phyloP scores from a whole-genome alignment of 2,329 filamentous ascomycete genomes.

The Colletotrichum tabaci region DNA sequence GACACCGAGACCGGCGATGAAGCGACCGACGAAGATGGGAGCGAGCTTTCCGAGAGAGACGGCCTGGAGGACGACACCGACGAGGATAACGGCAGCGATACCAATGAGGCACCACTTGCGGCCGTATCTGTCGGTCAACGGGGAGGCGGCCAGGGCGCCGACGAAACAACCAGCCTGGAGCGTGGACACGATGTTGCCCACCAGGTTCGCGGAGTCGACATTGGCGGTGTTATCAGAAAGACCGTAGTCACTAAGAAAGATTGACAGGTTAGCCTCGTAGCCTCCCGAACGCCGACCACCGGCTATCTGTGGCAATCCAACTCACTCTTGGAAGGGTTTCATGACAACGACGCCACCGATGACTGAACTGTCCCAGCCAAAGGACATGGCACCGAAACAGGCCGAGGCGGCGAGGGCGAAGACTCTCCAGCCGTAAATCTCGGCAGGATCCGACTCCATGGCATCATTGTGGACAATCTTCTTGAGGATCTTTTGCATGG shows the following conservation, averaged over 20 bases:
- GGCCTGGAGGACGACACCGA: conserved; percentile 74
- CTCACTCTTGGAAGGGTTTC: conserved; percentile 67
- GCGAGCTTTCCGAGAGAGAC: conserved; percentile 69
- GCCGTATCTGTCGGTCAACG: conserved; percentile 58
- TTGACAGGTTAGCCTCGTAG: conserved; percentile 61
- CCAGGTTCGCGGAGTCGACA: conserved; percentile 43
- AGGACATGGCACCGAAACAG: conserved; percentile 68
- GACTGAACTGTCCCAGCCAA: conserved; percentile 75
- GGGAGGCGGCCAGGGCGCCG: conserved; percentile 51
- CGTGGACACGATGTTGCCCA: conserved; percentile 47
- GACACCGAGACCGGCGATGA: conserved; percentile 64
- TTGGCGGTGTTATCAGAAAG: conserved; percentile 29
- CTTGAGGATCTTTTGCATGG: conserved; percentile 49
- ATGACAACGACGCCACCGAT: conserved; percentile 77
- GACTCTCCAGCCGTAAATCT: conserved; percentile 80
- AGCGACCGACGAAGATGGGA: conserved; percentile 75
- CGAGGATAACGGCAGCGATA: conserved; percentile 67
- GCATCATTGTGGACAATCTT: conserved; percentile 70
- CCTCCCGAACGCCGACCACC: too few species aligned
- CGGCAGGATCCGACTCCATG: conserved; percentile 76
- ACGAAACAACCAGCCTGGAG: conserved; percentile 51
- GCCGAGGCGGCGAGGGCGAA: conserved; percentile 73
- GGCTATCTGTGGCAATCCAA: conserved; percentile 29
- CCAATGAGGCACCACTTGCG: conserved; percentile 65
- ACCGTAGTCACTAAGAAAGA: conserved; percentile 57